These are phyloP conservation scores for Penicillium argentinense DNA, from an alignment of 495 filamentous ascomycete genomes.

Conservation along the genomic window DNA sequence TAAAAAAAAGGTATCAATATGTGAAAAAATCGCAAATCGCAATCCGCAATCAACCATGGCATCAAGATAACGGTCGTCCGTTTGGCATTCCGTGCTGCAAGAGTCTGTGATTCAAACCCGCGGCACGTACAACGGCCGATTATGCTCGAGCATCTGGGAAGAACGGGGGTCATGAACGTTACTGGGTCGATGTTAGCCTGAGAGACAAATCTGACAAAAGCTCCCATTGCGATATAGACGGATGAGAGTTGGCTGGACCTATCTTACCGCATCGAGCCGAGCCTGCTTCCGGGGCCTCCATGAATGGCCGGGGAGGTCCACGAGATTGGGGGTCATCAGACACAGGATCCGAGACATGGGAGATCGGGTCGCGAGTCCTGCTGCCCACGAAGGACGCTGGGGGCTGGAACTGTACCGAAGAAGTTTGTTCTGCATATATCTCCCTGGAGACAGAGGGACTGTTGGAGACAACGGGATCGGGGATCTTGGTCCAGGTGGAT, in stretches of 20 bases:
- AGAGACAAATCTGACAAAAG: neutral
- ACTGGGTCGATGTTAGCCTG: too few species aligned
- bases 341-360: conserved; percentile 4
- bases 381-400: too few species aligned
- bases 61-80: conserved; percentile 24
- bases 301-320: conserved; percentile 6
- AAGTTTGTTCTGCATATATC: too few species aligned
- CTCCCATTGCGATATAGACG: too few species aligned
- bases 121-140: conserved; percentile 30
- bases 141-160: conserved; percentile 23
- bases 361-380: conserved; percentile 13
- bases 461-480: too few species aligned
- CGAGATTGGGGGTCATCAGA: conserved; percentile 11
- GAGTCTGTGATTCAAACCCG: conserved; percentile 21
- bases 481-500: too few species aligned
- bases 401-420: conserved; percentile 15
- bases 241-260: too few species aligned
- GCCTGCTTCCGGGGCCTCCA: conserved; percentile 19
- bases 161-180: conserved; percentile 18
- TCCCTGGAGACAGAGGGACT: too few species aligned
- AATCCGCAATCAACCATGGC: conserved; percentile 37
- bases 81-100: conserved; percentile 23
- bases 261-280: conserved; percentile 22
- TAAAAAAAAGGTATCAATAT: too few species aligned
- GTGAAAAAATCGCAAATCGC: too few species aligned